Evolutionary conservation across 2,329 filamentous ascomycete genomes (phyloP).

Genomic region (Aureobasidium uvarum): DNA sequence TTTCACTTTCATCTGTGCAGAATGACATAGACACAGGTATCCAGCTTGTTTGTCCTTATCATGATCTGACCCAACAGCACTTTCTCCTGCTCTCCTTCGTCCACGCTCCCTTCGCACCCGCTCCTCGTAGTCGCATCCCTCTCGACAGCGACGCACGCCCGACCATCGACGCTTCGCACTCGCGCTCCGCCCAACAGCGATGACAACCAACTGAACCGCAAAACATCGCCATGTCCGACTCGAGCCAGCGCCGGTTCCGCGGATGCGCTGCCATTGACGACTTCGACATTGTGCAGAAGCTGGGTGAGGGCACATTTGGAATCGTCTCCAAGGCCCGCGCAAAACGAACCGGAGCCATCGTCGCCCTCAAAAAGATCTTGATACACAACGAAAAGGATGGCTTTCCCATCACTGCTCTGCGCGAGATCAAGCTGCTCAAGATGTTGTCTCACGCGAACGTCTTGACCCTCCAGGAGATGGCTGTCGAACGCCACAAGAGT

Average conservation of each 20-base stretch:
- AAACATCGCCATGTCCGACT: slow-evolving; percentile 42
- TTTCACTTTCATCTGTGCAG: background rate
- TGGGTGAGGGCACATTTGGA: slow-evolving; percentile 95
- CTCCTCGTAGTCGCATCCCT: background rate
- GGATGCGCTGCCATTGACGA: slow-evolving; percentile 82
- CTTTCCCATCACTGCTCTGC: slow-evolving; percentile 96
- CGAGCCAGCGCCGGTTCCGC: slow-evolving; percentile 60
- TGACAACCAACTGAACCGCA: slow-evolving; percentile 1
- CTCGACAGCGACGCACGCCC: background rate
- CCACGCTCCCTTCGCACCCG: background rate
- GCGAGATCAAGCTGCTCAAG: slow-evolving; percentile 97
- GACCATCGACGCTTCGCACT: background rate
- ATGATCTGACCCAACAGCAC: background rate
- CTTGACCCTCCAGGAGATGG: slow-evolving; percentile 89
- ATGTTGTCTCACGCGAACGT: slow-evolving; percentile 90
- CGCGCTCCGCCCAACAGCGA: background rate
- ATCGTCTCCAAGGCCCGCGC: slow-evolving; percentile 90
- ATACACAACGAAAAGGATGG: slow-evolving; percentile 99
- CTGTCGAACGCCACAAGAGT: slow-evolving; percentile 81
- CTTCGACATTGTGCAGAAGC: slow-evolving; percentile 73
- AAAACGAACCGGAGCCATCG: slow-evolving; percentile 68
- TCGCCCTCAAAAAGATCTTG: slow-evolving; percentile 96
- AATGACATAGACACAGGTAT: background rate
- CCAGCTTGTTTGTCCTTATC: background rate
- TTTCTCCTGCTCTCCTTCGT: background rate